Percentiles rank a stretch among this genome's conserved stretches.
phyloP scores from a whole-genome alignment of 306 rosid genomes.

The Glycine latifolia region DNA sequence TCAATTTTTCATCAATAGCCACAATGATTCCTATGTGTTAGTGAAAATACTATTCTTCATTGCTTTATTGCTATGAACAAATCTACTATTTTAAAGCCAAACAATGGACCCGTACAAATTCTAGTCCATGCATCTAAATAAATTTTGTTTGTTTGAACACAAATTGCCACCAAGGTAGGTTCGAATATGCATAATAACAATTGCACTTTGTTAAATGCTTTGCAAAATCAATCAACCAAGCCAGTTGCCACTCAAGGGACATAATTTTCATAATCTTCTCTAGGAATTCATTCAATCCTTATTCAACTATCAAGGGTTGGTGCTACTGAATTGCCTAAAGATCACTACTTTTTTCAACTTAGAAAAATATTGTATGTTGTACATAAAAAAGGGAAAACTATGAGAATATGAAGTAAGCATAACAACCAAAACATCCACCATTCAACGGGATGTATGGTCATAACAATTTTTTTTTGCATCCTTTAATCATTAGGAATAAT shows the following conservation, averaged over 20 bases:
- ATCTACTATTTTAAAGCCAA: slow-evolving; percentile 71
- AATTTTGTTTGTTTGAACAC: slow-evolving; percentile 18
- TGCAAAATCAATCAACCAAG: slow-evolving; percentile 47
- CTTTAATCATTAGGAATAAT: too few relatives aligned
- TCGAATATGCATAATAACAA: slow-evolving; percentile 39
- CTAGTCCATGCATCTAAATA: slow-evolving; percentile 51
- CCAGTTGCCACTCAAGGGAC: slow-evolving; percentile 28
- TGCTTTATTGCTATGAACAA: slow-evolving; percentile 77
- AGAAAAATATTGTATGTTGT: too few relatives aligned
- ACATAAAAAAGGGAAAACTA: too few relatives aligned
- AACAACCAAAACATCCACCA: too few relatives aligned
- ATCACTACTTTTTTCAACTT: too few relatives aligned
- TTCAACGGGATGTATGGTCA: too few relatives aligned
- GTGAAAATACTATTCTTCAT: slow-evolving; percentile 78
- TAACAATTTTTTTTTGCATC: too few relatives aligned
- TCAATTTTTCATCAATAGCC: slow-evolving; percentile 86
- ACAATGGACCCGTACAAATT: slow-evolving; percentile 50
- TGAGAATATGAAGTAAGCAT: too few relatives aligned
- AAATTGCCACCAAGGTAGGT: neutral
- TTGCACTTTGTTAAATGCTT: slow-evolving; percentile 54
- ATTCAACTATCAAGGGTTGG: too few relatives aligned
- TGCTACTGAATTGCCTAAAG: too few relatives aligned
- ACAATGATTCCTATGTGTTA: slow-evolving; percentile 88
- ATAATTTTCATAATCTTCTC: too few relatives aligned
- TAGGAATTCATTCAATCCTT: too few relatives aligned